Conservation (phyloP, 371 early-diverging fungal genomes). For the Basidiobolus meristosporus region DNA sequence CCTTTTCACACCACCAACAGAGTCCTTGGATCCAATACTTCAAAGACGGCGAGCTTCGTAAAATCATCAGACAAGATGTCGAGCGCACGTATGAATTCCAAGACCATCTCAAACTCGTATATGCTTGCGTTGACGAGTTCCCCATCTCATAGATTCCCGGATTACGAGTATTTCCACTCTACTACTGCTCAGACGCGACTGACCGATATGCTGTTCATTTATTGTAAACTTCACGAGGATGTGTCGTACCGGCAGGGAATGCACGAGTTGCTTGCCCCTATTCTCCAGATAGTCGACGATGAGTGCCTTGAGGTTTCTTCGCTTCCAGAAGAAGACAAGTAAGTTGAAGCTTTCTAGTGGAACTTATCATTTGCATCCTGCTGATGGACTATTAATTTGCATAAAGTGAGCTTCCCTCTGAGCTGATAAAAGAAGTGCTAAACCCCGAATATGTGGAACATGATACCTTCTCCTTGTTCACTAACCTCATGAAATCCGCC, state of each 20-base stretch:
- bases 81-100: constrained; percentile 53
- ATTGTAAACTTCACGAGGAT: constrained; percentile 69
- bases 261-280: constrained; percentile 83
- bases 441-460: constrained; percentile 54
- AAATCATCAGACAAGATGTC: constrained; percentile 77
- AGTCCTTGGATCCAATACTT: constrained; percentile 89
- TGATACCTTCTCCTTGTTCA: constrained; percentile 67
- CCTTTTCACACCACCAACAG: constrained; percentile 9
- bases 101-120: neutral
- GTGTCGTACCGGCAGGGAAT: constrained; percentile 93
- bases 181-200: constrained; percentile 41
- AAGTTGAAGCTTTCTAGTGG: neutral
- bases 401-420: too few species aligned
- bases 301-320: constrained; percentile 34
- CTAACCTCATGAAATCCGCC: constrained; percentile 58
- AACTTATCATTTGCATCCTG: constrained; percentile 1
- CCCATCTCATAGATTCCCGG: constrained; percentile 47
- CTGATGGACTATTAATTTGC: too few species aligned
- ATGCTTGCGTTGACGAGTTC: neutral
- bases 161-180: constrained; percentile 55
- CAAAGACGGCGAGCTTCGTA: constrained; percentile 63
- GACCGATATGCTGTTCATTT: constrained; percentile 73
- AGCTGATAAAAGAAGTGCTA: constrained; percentile 16
- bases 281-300: constrained; percentile 47
- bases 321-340: neutral